These are phyloP conservation scores for Aspergillus versicolor DNA, from an alignment of 2,329 filamentous ascomycete species.

Conservation along the genomic window DNA sequence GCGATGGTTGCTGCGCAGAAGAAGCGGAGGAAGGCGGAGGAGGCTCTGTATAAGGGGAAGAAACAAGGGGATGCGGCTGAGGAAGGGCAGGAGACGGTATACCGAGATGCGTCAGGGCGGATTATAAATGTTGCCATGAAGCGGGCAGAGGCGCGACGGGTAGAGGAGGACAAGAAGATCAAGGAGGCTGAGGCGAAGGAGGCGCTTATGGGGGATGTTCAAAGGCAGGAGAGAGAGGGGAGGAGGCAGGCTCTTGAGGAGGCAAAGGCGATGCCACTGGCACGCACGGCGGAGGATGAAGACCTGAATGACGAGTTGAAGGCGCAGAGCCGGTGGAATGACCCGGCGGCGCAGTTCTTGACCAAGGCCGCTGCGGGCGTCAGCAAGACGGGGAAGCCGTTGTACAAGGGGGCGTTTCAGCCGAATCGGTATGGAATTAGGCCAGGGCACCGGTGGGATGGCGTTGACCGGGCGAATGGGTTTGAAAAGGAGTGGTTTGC, in stretches of 20 bases:
- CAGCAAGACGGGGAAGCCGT: constrained; percentile 57
- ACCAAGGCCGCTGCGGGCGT: constrained; percentile 47
- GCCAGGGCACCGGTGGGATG: constrained; percentile 94
- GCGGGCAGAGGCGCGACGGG: constrained; percentile 78
- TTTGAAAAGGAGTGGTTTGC: constrained; percentile 94
- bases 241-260: constrained; percentile 71
- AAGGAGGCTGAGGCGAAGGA: constrained; percentile 67
- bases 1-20: constrained; percentile 68
- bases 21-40: constrained; percentile 47
- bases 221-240: constrained; percentile 65
- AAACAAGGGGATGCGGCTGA: constrained; percentile 40
- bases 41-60: constrained; percentile 40
- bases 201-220: constrained; percentile 80
- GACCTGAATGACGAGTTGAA: constrained; percentile 82
- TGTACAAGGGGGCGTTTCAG: constrained; percentile 76
- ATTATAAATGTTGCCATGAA: constrained; percentile 92
- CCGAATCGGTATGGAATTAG: constrained; percentile 93
- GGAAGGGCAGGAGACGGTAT: constrained; percentile 75
- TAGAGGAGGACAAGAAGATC: constrained; percentile 67
- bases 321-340: constrained; percentile 80
- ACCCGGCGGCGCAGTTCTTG: constrained; percentile 84
- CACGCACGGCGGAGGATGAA: constrained; percentile 77
- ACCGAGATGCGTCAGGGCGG: constrained; percentile 91
- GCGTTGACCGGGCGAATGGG: constrained; percentile 88
- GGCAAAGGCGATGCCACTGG: constrained; percentile 77